These are phyloP conservation scores for Leccinum boreale DNA, from an alignment of 768 basidiomycete genomes.

Conservation along the genomic window DNA sequence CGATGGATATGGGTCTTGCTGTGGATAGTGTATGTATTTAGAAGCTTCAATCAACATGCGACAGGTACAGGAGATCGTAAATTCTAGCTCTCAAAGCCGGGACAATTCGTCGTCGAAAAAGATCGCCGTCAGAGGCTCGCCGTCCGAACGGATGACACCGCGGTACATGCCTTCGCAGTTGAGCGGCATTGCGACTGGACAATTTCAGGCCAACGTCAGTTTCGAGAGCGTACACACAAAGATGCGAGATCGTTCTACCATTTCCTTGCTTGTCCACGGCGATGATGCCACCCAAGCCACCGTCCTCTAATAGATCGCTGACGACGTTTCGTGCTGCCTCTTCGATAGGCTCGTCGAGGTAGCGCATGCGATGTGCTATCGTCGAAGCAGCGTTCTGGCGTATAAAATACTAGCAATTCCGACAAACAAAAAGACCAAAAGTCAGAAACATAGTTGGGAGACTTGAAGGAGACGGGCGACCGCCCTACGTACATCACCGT, in stretches of 20 bases:
- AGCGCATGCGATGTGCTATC: constrained; percentile 64
- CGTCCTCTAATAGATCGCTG: constrained; percentile 52
- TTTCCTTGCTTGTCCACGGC: constrained; percentile 69
- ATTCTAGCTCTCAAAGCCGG: constrained; percentile 4
- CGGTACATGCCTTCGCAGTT: constrained; percentile 84
- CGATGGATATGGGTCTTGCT: no score
- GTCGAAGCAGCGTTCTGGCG: constrained; percentile 63
- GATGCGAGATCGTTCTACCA: constrained; percentile 38
- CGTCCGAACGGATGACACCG: constrained; percentile 68
- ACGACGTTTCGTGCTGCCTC: constrained; percentile 56
- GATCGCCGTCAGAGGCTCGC: constrained; percentile 69
- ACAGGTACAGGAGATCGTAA: background rate
- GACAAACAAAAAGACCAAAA: background rate
- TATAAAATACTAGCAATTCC: constrained; percentile 63
- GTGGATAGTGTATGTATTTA: background rate
- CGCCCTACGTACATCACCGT: constrained; percentile 78
- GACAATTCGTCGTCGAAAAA: constrained; percentile 63
- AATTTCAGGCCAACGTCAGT: background rate
- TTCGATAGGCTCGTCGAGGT: constrained; percentile 51
- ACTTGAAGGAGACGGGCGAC: background rate
- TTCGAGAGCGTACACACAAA: background rate
- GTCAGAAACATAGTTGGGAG: constrained; percentile 3
- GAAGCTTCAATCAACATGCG: background rate
- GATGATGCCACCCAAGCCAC: constrained; percentile 73
- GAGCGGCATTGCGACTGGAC: constrained; percentile 64